Percentiles rank a stretch among this genome's conserved stretches.
Evolutionary conservation across 345 rosid genomes (phyloP).

Genomic region (Bretschneidera sinensis): DNA sequence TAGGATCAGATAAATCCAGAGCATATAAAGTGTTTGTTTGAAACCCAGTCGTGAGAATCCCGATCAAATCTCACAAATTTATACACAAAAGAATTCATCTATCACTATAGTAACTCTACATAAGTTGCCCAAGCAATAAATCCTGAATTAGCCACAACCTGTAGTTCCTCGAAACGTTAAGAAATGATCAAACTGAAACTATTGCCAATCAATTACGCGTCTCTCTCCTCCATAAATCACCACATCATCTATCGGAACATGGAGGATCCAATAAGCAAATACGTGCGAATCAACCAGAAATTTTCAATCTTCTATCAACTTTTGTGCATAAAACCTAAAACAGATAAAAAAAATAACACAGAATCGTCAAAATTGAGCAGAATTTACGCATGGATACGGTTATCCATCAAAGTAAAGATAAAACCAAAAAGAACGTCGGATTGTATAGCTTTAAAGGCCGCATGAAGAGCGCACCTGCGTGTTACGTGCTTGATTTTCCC

Average conservation of each 20-base stretch:
- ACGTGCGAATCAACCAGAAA: conserved; percentile 8
- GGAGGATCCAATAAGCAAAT: conserved; percentile 18
- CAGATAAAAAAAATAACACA: background rate
- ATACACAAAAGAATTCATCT: background rate
- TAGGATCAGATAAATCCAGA: background rate
- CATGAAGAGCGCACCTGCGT: background rate
- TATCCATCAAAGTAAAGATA: background rate
- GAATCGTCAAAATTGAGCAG: background rate
- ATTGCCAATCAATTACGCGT: no score
- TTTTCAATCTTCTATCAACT: background rate
- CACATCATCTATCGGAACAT: background rate
- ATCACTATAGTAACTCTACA: no score
- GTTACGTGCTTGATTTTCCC: no score
- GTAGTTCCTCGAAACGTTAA: background rate
- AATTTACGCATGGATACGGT: background rate
- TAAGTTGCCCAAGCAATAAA: background rate
- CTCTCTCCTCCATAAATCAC: background rate
- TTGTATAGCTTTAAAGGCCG: background rate
- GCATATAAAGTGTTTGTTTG: background rate
- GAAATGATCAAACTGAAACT: no score
- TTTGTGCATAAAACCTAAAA: background rate
- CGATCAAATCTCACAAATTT: conserved; percentile 11
- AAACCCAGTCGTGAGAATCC: conserved; percentile 8
- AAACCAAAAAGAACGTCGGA: background rate
- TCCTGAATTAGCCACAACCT: background rate